Conservation (phyloP, 164 flowering plant species). For the Piper betle region DNA sequence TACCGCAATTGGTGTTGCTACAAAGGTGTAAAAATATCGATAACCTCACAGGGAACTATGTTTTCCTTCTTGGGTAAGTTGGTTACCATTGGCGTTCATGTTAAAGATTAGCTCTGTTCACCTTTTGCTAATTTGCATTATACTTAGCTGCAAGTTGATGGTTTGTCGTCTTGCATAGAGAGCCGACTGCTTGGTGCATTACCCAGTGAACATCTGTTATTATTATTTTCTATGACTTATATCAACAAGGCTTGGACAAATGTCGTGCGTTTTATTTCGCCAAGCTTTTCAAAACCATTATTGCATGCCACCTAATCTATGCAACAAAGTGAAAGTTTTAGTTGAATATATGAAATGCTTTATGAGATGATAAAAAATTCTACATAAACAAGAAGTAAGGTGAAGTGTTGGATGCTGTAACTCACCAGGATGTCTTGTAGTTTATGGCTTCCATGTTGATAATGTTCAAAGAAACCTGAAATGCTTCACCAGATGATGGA, state of each 20-base stretch:
- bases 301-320: no score
- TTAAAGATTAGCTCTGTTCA: background rate
- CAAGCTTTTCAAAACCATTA: no score
- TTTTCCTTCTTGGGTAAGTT: conserved; percentile 56
- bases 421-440: no score
- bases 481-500: no score
- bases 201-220: no score
- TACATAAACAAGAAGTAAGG: background rate
- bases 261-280: no score
- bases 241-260: no score
- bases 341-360: no score
- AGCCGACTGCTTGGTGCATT: no score
- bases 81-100: background rate
- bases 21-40: conserved; percentile 50
- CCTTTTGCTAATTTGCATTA: background rate
- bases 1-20: conserved; percentile 49
- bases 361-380: no score
- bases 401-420: background rate
- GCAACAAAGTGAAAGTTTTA: no score
- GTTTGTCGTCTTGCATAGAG: background rate
- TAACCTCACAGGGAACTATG: conserved; percentile 46
- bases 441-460: background rate
- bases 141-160: background rate
- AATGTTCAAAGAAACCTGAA: background rate
- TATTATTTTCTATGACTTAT: no score